Conservation (phyloP, 1,284 basidiomycete species). For the Coniferiporia sulphurascens region DNA sequence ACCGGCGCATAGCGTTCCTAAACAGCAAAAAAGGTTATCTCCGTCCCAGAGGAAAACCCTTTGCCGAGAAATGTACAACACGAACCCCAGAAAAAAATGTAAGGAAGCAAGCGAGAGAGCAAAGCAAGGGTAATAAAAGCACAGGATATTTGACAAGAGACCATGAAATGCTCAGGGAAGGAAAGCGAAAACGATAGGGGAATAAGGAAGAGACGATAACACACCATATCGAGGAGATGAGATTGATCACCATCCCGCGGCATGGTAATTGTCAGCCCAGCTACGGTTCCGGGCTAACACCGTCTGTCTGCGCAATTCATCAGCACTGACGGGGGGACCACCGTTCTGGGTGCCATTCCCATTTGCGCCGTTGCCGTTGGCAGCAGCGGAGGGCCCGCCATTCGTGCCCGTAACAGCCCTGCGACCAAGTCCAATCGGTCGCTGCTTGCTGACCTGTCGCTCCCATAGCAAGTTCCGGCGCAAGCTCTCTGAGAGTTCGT, state of each 20-base stretch:
- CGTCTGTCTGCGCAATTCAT: constrained; percentile 36
- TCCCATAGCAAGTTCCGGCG: constrained; percentile 84
- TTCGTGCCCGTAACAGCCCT: constrained; percentile 27
- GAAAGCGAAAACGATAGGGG: constrained; percentile 9
- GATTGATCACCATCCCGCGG: constrained; percentile 51
- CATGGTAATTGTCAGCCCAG: constrained; percentile 68
- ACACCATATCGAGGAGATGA: background rate
- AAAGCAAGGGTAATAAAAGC: constrained; percentile 1
- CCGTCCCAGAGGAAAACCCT: background rate
- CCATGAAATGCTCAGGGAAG: background rate
- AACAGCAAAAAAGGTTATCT: background rate
- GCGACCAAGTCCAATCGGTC: constrained; percentile 34
- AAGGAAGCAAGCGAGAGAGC: constrained; percentile 2
- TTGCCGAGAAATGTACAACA: constrained; percentile 1
- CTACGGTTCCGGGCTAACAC: constrained; percentile 57
- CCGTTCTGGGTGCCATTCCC: too few relatives aligned
- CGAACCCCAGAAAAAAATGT: constrained; percentile 7
- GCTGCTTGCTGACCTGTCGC: constrained; percentile 59
- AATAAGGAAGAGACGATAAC: constrained; percentile 8
- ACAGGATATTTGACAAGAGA: constrained; percentile 5
- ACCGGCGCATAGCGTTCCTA: constrained; percentile 1
- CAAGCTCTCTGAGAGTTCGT: constrained; percentile 82
- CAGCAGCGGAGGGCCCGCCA: too few relatives aligned
- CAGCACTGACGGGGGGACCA: background rate
- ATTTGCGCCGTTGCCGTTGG: background rate